phyloP scores from a whole-genome alignment of 306 rosid species.

The Malus fusca region DNA sequence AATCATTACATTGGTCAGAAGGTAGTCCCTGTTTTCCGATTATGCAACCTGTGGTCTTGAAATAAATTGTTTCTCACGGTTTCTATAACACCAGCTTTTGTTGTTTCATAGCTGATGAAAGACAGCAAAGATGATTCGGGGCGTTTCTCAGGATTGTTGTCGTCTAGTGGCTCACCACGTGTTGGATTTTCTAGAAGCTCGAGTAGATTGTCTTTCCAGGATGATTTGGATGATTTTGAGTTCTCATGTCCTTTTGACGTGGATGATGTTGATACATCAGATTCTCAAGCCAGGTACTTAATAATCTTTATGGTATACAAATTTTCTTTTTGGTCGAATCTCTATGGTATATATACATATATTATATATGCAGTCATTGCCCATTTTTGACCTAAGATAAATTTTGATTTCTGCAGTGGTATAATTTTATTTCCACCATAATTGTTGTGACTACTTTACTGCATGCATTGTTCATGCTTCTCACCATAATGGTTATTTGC shows the following conservation, averaged over 20 bases:
- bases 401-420: background rate
- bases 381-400: slow-evolving; percentile 1
- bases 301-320: background rate
- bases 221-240: slow-evolving; percentile 69
- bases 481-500: background rate
- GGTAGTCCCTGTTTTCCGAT: slow-evolving; percentile 36
- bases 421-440: background rate
- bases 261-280: slow-evolving; percentile 72
- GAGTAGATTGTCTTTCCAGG: slow-evolving; percentile 77
- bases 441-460: slow-evolving; percentile 1
- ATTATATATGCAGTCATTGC: background rate
- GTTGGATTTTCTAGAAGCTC: slow-evolving; percentile 82
- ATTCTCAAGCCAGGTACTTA: slow-evolving; percentile 51
- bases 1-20: slow-evolving; percentile 36
- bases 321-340: background rate
- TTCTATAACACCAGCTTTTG: slow-evolving; percentile 18
- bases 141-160: slow-evolving; percentile 71
- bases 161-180: slow-evolving; percentile 80
- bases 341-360: background rate
- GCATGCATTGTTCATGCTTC: background rate
- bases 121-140: slow-evolving; percentile 84
- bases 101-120: slow-evolving; percentile 42
- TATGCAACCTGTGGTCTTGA: slow-evolving; percentile 5
- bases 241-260: slow-evolving; percentile 72
- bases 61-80: slow-evolving; percentile 14